Evolutionary conservation across 106 monocot genomes (phyloP), one percentile per base, ranked within the genome.

Genomic region (Dendrobium catenatum): DNA sequence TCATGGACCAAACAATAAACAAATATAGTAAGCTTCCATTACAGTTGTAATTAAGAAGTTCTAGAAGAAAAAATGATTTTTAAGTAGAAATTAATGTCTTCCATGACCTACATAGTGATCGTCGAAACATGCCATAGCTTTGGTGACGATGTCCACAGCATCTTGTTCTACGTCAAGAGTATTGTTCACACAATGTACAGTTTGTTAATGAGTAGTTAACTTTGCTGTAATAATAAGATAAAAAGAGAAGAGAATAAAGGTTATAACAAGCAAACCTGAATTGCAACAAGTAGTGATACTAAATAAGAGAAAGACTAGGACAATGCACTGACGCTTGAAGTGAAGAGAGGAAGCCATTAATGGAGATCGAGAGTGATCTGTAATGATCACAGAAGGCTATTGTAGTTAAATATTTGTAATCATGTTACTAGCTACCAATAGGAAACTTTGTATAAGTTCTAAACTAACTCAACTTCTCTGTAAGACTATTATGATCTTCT

Each of bases 81-180:
- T 33, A 10, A 73, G 31, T 40, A 9, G 33, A 19, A 13, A 40
- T 15, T 73, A 46, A 46, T 68, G 67, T 27, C 18, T 33, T 15
- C 0, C 6, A 75, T 26, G 4, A 18, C 24, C 55, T 81, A 94
- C 94, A 59, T 83, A 85, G 41, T 29, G 84, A 48, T 87, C 88
- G 42, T 58, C 79, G 86, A 96, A 94, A 78, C 96, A 97, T 18
- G 55, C 66, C 47, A 94, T 19, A 27, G 94, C 94, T 80, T 72
- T 86, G 6, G 75, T 85, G 20, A 92, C 75, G 17, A 94, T 86
- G 41, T 74, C 90, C 9, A 29, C 83, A 33, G 96, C 78, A 56
- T 75, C 77, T 73, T 15, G 68, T 19, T 84, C 93, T 91, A 83
- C 76, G 75, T 48, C 37, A 37, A 11, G 11, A 48, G 48, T 48